Base-by-base conservation (phyloP, 306 rosid genomes). In the Morella rubra region DNA sequence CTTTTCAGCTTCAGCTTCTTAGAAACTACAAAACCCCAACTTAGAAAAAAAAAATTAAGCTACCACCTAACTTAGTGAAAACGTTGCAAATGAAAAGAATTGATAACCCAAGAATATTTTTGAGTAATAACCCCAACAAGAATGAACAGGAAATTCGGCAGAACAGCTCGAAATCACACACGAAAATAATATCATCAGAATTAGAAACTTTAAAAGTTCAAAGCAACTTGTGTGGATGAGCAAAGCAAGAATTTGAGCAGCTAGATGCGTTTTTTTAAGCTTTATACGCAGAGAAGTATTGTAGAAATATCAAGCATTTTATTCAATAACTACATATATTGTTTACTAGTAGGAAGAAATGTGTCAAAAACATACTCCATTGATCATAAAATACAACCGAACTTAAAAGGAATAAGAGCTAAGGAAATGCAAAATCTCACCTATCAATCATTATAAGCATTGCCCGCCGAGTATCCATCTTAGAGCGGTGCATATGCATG, bases 391-490 rank as follows among this genome's bases (percentile, higher is more conserved):
- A n/a, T 70, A 66, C 53, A 44, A 27, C 42, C 44, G 49, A 2
- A 50, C 19, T 53, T 74, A 11, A 32, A 45, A 15, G 12, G 9
- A 59, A 50, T 56, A 60, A 2, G 7, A 42, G 37, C 1, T 1
- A n/a, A 77, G 62, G 9, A 65, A 41, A 50, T 49, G 22, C 61
- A 22, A 2, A 81, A 65, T 41, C 58, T 78, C 24, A 95, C 96
- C 97, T 89, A 70, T 95, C 98, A 84, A 95, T 89, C 93, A 95
- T 92, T 40, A 83, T 78, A 74, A 90, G 88, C 97, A 92, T 86
- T 22, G 96, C 93, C 44, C 79, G 84, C 51, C 88, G 82, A 0
- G 96, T 84, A 78, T 87, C 81, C 75, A 90, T 62, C 53, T 86
- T 83, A 76, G 89, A 86, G 11, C 81, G 79, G 72, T 85, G 93